Evolutionary conservation across 495 filamentous ascomycete genomes (phyloP).

Genomic region (Podospora fimiseda): DNA sequence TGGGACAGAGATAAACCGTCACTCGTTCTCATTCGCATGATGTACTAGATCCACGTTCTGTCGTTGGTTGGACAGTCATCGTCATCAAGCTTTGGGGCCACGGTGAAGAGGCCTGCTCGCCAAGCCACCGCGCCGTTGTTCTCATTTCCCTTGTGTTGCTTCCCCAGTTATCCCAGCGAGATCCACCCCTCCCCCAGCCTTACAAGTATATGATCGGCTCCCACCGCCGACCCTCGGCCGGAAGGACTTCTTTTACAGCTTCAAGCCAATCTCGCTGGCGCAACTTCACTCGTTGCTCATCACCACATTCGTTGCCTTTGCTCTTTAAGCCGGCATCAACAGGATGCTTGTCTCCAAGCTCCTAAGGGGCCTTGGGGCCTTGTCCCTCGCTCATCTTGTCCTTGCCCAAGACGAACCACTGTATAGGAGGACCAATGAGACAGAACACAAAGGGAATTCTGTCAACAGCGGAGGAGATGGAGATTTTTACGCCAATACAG

Average conservation of each 20-base stretch:
- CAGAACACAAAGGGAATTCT: background rate
- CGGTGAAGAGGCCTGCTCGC: slow-evolving; percentile 10
- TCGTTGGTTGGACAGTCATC: background rate
- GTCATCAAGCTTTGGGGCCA: background rate
- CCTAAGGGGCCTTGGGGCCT: slow-evolving; percentile 17
- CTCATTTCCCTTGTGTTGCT: background rate
- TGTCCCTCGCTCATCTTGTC: slow-evolving; percentile 20
- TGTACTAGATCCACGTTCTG: too few species aligned
- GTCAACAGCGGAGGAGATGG: background rate
- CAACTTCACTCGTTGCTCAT: slow-evolving; percentile 21
- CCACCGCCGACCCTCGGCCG: slow-evolving; percentile 14
- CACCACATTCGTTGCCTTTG: slow-evolving; percentile 18
- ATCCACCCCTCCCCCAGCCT: slow-evolving; percentile 10
- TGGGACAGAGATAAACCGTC: background rate
- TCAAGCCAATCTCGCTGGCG: slow-evolving; percentile 12
- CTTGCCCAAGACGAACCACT: slow-evolving; percentile 9
- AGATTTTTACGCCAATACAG: background rate
- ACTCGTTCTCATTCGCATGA: background rate
- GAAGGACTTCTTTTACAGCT: background rate
- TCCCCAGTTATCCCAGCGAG: background rate
- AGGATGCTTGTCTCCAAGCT: slow-evolving; percentile 27
- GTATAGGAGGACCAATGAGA: slow-evolving; percentile 13
- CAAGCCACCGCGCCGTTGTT: slow-evolving; percentile 22
- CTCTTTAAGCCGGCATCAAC: background rate
- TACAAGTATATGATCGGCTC: slow-evolving; percentile 22